Conservation (phyloP, 108 stramenopile genomes). For the Cyclotella atomus region DNA sequence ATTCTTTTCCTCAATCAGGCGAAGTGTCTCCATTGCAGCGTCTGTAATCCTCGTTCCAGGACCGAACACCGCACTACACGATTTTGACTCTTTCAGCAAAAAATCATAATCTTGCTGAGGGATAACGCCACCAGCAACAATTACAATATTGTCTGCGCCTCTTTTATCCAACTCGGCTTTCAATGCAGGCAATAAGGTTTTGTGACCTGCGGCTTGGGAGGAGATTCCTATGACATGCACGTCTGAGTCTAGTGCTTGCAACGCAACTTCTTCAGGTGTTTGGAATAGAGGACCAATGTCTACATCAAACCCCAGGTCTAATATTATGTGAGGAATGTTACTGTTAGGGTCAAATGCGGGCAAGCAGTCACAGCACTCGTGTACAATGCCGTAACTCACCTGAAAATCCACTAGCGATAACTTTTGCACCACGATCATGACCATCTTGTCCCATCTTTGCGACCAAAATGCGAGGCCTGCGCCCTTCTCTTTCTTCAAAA, state of each 20-base stretch:
- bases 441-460: slow-evolving; percentile 99
- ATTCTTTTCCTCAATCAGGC: slow-evolving; percentile 59
- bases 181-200: slow-evolving; percentile 93
- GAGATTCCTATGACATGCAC: slow-evolving; percentile 98
- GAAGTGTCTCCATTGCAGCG: slow-evolving; percentile 83
- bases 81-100: slow-evolving; percentile 78
- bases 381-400: no score
- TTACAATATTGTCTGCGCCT: slow-evolving; percentile 88
- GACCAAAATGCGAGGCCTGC: slow-evolving; percentile 96
- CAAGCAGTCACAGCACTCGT: no score
- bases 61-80: slow-evolving; percentile 92
- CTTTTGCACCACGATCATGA: slow-evolving; percentile 98
- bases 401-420: slow-evolving; percentile 96
- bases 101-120: slow-evolving; percentile 95
- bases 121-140: slow-evolving; percentile 97
- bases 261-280: slow-evolving; percentile 95
- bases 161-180: slow-evolving; percentile 80
- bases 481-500: slow-evolving; percentile 90
- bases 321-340: no score
- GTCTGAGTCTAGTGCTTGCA: slow-evolving; percentile 96
- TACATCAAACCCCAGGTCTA: slow-evolving; percentile 96
- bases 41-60: slow-evolving; percentile 96
- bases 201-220: slow-evolving; percentile 97
- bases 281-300: slow-evolving; percentile 98
- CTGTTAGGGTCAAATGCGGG: no score